Percentiles rank a stretch among this genome's conserved stretches.
These are phyloP conservation scores for Fistulina hepatica DNA, from an alignment of 1,284 basidiomycete genomes.

Conservation along the genomic window DNA sequence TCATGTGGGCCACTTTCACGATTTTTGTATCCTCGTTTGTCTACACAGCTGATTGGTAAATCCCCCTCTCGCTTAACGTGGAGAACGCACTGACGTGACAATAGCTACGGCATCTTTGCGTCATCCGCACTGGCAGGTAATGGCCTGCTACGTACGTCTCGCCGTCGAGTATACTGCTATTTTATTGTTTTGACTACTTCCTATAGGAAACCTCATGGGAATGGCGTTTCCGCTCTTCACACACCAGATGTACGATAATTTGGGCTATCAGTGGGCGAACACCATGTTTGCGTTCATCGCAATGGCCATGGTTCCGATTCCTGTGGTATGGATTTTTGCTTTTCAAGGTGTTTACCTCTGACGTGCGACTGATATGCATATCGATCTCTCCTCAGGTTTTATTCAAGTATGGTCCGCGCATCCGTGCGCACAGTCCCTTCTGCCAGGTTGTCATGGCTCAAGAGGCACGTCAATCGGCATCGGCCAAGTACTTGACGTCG, in stretches of 20 bases:
- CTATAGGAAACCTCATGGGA: constrained; percentile 48
- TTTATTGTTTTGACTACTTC: not conserved
- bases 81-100: not conserved
- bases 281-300: constrained; percentile 58
- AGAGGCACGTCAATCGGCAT: too few relatives aligned
- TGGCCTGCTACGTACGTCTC: constrained; percentile 15
- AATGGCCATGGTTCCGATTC: constrained; percentile 51
- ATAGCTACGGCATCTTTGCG: constrained; percentile 61
- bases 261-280: constrained; percentile 63
- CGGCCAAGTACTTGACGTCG: too few relatives aligned
- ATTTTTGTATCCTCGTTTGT: constrained; percentile 63
- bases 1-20: constrained; percentile 45
- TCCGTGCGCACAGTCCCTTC: constrained; percentile 50
- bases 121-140: constrained; percentile 75
- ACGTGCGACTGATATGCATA: not conserved
- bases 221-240: constrained; percentile 58
- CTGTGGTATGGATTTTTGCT: too few relatives aligned
- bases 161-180: not conserved
- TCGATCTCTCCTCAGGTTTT: not conserved
- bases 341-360: too few relatives aligned
- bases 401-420: constrained; percentile 39
- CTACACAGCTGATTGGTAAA: constrained; percentile 57
- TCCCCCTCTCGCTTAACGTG: constrained; percentile 1
- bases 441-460: too few relatives aligned
- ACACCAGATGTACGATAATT: constrained; percentile 43